Percentiles rank a stretch among this genome's conserved stretches.
Evolutionary conservation across 768 basidiomycete genomes (phyloP).

Genomic region (Pulveroboletus sp.): DNA sequence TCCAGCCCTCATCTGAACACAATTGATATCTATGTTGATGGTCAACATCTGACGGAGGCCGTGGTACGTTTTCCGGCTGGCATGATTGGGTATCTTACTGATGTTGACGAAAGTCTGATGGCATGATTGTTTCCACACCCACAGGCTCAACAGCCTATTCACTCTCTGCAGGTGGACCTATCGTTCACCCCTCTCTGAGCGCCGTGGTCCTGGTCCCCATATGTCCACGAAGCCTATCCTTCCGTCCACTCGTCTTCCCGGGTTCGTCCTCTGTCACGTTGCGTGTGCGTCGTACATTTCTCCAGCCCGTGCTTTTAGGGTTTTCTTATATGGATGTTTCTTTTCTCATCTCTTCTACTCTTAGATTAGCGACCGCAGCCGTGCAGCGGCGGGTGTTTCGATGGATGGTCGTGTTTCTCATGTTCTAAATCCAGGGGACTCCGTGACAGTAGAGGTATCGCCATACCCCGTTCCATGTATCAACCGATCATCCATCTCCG

Average conservation of each 20-base stretch:
- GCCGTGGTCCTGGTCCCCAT: constrained; percentile 94
- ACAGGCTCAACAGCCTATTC: constrained; percentile 98
- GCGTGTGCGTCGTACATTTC: constrained; percentile 44
- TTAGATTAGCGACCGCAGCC: constrained; percentile 80
- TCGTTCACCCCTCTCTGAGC: constrained; percentile 88
- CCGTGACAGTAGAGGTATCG: constrained; percentile 79
- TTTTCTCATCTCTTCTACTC: neutral
- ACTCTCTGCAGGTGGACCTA: constrained; percentile 91
- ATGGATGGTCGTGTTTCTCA: constrained; percentile 91
- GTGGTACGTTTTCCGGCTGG: constrained; percentile 55
- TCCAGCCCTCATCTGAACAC: constrained; percentile 88
- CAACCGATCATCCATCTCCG: constrained; percentile 74
- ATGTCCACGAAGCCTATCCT: constrained; percentile 87
- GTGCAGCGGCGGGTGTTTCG: constrained; percentile 84
- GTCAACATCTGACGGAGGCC: constrained; percentile 92
- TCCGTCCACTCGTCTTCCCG: constrained; percentile 88
- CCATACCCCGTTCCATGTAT: constrained; percentile 91
- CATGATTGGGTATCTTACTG: constrained; percentile 11
- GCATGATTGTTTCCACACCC: constrained; percentile 90
- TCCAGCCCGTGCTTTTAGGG: neutral
- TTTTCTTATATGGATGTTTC: neutral
- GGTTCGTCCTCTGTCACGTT: constrained; percentile 71
- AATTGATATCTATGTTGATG: constrained; percentile 91
- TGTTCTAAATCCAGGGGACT: constrained; percentile 78
- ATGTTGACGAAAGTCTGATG: constrained; percentile 64